Evolutionary conservation across 2,329 filamentous ascomycete genomes (phyloP), one percentile per base, ranked within the genome.

Genomic region (Fusarium goolgardi): DNA sequence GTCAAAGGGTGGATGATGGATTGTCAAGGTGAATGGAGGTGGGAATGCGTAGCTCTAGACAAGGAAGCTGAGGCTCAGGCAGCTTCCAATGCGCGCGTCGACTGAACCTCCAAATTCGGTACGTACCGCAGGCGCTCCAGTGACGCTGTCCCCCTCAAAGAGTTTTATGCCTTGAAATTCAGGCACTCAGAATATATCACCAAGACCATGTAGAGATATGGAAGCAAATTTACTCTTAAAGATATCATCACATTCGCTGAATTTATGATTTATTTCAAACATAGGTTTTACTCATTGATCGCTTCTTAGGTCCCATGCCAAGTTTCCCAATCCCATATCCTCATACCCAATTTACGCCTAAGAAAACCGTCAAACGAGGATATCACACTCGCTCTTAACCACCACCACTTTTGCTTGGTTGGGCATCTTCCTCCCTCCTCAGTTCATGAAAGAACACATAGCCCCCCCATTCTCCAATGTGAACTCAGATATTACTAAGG

Each of bases 21-120:
- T 45, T 58, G 39, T 65, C 29, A 47, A 52, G 47, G 67, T 58
- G 55, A 59, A 64, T 57, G 55, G 58, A 52, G 56, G 61, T 64
- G 65, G 58, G 50, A 51, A 58, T 59, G 62, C 34, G 67, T 52
- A 75, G 69, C 68, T 71, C 69, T 69, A 41, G 69, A 65, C 63
- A 69, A 65, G 61, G 59, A 64, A 64, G 64, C 55, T 68, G 53
- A 64, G 75, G 74, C 77, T 78, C 80, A 81, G 80, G 80, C 80
- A 81, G 79, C 80, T 81, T 75, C 74, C 69, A 72, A 75, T 75
- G 78, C 79, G 79, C 78, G 80, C 78, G 80, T 81, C 79, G 80
- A 74, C 72, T 70, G 35, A 55, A 54, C 51, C 50, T 57, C 43
- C 46, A 52, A 46, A 39, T 49, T 39, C 21, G 55, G 45, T 65